These are phyloP conservation scores for Wickerhamomyces subpelliculosus DNA, from an alignment of 805 yeast species.

Conservation along the genomic window DNA sequence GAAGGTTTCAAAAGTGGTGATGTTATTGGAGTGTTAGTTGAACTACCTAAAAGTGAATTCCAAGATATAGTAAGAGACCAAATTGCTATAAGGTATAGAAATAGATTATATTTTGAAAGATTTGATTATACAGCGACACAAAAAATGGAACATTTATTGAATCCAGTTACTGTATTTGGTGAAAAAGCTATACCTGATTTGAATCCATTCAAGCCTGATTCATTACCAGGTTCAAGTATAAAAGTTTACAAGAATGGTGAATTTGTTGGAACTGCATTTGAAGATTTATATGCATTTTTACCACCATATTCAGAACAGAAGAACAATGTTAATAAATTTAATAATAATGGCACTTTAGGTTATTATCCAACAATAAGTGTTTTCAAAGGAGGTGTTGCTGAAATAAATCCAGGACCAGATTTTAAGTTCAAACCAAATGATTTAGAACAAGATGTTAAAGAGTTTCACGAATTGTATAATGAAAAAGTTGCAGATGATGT, in stretches of 20 bases:
- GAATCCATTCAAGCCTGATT: slow-evolving; percentile 39
- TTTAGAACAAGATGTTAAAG: slow-evolving; percentile 30
- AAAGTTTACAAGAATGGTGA: slow-evolving; percentile 75
- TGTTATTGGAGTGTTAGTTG: slow-evolving; percentile 69
- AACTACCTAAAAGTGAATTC: slow-evolving; percentile 48
- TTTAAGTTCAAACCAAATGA: slow-evolving; percentile 40
- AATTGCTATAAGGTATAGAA: slow-evolving; percentile 78
- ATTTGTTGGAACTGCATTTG: slow-evolving; percentile 56
- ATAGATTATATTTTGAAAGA: slow-evolving; percentile 74
- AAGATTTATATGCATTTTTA: slow-evolving; percentile 62
- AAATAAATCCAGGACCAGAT: slow-evolving; percentile 62
- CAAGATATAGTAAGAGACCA: slow-evolving; percentile 68
- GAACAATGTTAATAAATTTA: slow-evolving; percentile 34
- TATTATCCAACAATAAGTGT: slow-evolving; percentile 88
- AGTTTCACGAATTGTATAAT: slow-evolving; percentile 53
- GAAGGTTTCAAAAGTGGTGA: slow-evolving; percentile 70
- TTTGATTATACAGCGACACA: slow-evolving; percentile 69
- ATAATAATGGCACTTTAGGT: slow-evolving; percentile 81
- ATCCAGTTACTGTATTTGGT: slow-evolving; percentile 67
- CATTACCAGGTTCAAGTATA: slow-evolving; percentile 50
- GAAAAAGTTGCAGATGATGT: slow-evolving; percentile 75
- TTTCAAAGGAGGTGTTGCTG: slow-evolving; percentile 70
- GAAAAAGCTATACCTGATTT: slow-evolving; percentile 55
- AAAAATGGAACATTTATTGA: slow-evolving; percentile 65
- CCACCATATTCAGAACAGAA: slow-evolving; percentile 67